Evolutionary conservation across 2,329 filamentous ascomycete genomes (phyloP), one percentile per base, ranked within the genome.

Genomic region (Aspergillus sp.): DNA sequence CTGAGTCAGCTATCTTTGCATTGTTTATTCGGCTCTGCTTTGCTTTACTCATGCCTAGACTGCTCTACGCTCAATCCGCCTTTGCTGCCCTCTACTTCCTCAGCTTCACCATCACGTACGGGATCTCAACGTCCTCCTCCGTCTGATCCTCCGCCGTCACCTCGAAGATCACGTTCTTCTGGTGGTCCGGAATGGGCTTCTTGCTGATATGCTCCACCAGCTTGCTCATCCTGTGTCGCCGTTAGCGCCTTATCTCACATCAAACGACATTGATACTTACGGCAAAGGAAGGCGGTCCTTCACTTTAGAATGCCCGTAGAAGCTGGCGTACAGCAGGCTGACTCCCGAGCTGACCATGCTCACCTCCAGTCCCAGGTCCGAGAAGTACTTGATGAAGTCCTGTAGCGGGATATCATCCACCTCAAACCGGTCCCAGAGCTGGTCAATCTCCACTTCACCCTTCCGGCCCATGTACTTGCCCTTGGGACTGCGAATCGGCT

Each of bases 311-410:
- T 80, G 72, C 2, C 82, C 79, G 66, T 93, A 94, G 74, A 98
- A 98, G 50, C 79, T 82, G 12, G 91, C 89, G 52, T 95, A 98
- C 28, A 98, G 68, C 52, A 98, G 67, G 61, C 86, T 95, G 43
- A 96, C 89, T 2, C 89, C 91, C n/a, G 86, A 94, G 69, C 86
- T 94, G 52, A 98, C 72, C 89, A 96, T 96, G 39, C 78, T 83
- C 34, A 96, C 80, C 13, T 68, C 78, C 34, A 98, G 68, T 1
- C 91, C 91, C 55, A 80, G 79, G 51, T 77, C 73, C 55, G 83
- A 74, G 57, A 98, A 95, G 51, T 83, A 66, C 35, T 84, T 77
- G 15, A 96, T 62, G 51, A 98, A 83, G 57, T 96, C 78, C 53
- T 75, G 71, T 31, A 98, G 69, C 2, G 86, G 89, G 31, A 95